These are phyloP conservation scores for Tetraselmis chui DNA, from an alignment of 139 green algal genomes.

Conservation along the genomic window DNA sequence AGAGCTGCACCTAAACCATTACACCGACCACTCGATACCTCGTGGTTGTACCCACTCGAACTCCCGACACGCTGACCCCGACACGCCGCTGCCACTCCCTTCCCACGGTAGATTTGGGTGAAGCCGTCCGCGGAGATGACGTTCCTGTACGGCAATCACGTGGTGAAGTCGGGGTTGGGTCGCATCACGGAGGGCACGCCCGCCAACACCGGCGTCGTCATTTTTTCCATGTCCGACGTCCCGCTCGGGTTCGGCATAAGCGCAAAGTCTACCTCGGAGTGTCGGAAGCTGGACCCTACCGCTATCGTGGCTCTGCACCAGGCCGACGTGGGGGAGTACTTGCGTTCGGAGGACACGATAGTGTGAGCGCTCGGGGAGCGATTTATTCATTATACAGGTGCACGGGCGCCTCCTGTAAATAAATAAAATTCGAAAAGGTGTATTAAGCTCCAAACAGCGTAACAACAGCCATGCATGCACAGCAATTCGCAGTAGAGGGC, in stretches of 20 bases:
- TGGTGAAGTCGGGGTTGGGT: conserved; percentile 93
- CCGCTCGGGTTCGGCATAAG: conserved; percentile 94
- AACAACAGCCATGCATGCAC: too few species aligned
- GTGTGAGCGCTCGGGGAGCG: too few species aligned
- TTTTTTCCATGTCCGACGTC: conserved; percentile 86
- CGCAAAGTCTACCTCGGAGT: conserved; percentile 86
- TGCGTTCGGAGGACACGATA: conserved; percentile 56
- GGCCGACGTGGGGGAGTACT: conserved; percentile 79
- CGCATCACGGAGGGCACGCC: conserved; percentile 96
- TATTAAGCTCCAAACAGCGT: too few species aligned
- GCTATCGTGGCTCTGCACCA: conserved; percentile 94
- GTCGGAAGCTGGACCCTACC: conserved; percentile 77
- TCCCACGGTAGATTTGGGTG: conserved; percentile 84
- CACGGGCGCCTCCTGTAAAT: too few species aligned
- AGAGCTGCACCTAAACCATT: conserved; percentile 13
- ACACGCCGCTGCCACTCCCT: too few species aligned
- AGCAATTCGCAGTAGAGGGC: too few species aligned
- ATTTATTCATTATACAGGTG: too few species aligned
- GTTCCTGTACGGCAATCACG: conserved; percentile 97
- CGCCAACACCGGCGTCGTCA: conserved; percentile 74
- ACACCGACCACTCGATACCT: too few species aligned
- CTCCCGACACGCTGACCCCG: too few species aligned
- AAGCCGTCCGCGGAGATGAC: conserved; percentile 96
- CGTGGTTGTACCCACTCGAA: too few species aligned
- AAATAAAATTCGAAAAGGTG: too few species aligned